Evolutionary conservation across 495 filamentous ascomycete genomes (phyloP).

Genomic region (Recurvomyces mirabilis): DNA sequence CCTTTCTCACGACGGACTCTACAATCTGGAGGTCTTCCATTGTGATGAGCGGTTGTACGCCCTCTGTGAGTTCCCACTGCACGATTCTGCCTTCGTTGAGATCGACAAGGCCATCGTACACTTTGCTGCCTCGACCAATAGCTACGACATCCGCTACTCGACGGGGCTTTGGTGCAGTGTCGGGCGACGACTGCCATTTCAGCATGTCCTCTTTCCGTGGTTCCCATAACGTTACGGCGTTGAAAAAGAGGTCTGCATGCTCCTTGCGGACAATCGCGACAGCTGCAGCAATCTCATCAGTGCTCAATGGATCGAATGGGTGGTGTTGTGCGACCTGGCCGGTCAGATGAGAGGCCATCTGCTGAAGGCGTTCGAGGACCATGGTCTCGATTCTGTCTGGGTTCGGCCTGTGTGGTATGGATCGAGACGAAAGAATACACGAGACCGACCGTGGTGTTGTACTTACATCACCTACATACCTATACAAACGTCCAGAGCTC

Average conservation of each 20-base stretch:
- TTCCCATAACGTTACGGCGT: conserved; percentile 80
- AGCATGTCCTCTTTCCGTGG: conserved; percentile 81
- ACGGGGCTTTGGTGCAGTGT: conserved; percentile 49
- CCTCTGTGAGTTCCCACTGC: conserved; percentile 65
- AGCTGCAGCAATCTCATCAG: conserved; percentile 63
- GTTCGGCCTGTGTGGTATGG: too few species aligned
- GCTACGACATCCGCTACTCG: conserved; percentile 76
- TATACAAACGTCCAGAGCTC: too few species aligned
- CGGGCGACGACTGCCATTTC: conserved; percentile 60
- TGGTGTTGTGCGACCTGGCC: conserved; percentile 49
- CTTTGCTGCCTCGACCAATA: conserved; percentile 66
- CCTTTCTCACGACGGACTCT: conserved; percentile 66
- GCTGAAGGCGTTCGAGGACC: conserved; percentile 59
- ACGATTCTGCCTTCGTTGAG: conserved; percentile 58
- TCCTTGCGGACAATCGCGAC: conserved; percentile 59
- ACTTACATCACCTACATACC: too few species aligned
- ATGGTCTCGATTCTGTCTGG: too few species aligned
- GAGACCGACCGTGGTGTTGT: too few species aligned
- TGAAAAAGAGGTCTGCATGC: conserved; percentile 66
- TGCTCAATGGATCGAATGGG: conserved; percentile 75
- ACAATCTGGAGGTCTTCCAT: conserved; percentile 90
- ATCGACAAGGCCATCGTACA: conserved; percentile 80
- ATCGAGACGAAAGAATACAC: too few species aligned
- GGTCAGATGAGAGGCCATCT: conserved; percentile 54
- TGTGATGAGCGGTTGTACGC: conserved; percentile 83